phyloP scores from a whole-genome alignment of 169 alveolate genomes.

The Amoebophrya sp. region DNA sequence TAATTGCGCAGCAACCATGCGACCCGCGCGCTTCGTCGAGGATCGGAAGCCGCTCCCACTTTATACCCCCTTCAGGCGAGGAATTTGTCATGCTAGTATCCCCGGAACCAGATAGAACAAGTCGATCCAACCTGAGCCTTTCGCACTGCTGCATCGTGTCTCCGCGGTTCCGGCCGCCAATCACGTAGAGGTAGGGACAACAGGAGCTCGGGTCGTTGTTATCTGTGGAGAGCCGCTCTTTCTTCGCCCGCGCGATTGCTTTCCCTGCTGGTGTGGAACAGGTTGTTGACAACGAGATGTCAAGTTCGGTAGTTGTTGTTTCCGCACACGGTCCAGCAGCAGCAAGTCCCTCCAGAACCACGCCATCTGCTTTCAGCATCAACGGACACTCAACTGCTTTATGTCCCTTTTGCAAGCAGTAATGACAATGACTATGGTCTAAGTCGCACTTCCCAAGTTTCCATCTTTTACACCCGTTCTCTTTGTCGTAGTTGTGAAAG shows the following conservation, averaged over 20 bases:
- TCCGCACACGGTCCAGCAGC: no score
- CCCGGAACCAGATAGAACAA: no score
- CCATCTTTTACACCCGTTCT: background rate
- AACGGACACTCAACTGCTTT: background rate
- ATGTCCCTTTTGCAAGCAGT: background rate
- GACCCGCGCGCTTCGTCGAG: background rate
- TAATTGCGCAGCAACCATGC: no score
- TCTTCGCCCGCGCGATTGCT: background rate
- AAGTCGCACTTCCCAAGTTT: background rate
- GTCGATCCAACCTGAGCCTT: no score
- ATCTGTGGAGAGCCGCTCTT: background rate
- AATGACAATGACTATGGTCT: background rate
- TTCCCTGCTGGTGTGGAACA: no score
- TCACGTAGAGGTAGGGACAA: no score
- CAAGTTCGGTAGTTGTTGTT: background rate
- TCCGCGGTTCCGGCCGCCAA: background rate
- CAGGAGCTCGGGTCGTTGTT: background rate
- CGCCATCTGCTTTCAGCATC: background rate
- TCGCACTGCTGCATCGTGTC: background rate
- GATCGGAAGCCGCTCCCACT: background rate
- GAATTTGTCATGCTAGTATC: background rate
- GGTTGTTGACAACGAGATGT: background rate
- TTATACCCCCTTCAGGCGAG: no score
- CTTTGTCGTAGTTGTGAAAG: background rate
- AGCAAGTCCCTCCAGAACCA: no score